Base-by-base conservation (phyloP, 495 filamentous ascomycete species). In the Penicillium paradoxum region DNA sequence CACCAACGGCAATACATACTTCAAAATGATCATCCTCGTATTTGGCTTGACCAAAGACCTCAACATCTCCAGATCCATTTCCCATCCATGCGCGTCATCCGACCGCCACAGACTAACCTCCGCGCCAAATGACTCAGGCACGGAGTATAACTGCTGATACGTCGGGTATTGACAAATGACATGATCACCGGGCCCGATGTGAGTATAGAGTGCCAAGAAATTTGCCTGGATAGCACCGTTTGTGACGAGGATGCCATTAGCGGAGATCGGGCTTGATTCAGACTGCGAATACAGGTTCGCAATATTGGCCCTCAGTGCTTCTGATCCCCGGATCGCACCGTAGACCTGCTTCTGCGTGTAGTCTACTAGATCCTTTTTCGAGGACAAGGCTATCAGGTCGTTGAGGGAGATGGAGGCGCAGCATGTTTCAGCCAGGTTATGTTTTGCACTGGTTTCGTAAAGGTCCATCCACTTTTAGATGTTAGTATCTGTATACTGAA, bases 391-490 rank as follows among this genome's bases (percentile, higher is more conserved):
- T 6, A 71, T 70, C 1, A 95, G 78, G 18, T 91, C 81, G 25
- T 84, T 73, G 43, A 95, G 69, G 0, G 90, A 95, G 18, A 95
- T 77, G 3, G 89, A 90, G 4, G 87, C 83, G 40, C 80, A 84
- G 68, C 90, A 96, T 0, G 90, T 92, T 67, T 96, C 90, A 46
- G 89, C 89, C 41, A 95, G 79, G 65, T 95, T 93, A 60, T 90
- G 79, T 18, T 85, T 84, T 8, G 83, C 83, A 8, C 78, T 83
- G n/a, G 66, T 82, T 59, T 96, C 89, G 66, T 90, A 83, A 25
- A 76, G 68, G 74, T 92, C 87, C 90, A 96, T 95, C 89, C 90
- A 96, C 83, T 95, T 52, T 25, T 48, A 29, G 27, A n/a, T 40
- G 38, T 39, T 19, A 34, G 48, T n/a, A 17, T 37, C 17, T 22